Evolutionary conservation across 129 eudicot genomes (phyloP).

Genomic region (Arctium minus): DNA sequence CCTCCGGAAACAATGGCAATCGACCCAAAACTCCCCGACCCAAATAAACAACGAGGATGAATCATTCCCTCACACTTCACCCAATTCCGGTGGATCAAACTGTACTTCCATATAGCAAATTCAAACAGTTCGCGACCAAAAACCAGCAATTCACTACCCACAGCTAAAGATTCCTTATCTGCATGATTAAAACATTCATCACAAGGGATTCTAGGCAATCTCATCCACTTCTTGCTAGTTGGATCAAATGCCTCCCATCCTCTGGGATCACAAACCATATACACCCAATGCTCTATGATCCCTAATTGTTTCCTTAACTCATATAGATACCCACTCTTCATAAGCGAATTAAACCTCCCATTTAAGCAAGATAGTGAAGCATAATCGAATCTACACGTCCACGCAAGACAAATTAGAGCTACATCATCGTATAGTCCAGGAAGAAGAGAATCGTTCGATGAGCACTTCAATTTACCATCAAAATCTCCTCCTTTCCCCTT

Average conservation of each 20-base stretch:
- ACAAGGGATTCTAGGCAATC: conserved; percentile 57
- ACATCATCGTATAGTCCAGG: conserved; percentile 73
- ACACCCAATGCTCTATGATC: conserved; percentile 72
- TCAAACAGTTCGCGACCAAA: conserved; percentile 68
- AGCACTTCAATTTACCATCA: conserved; percentile 28
- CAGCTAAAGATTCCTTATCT: conserved; percentile 64
- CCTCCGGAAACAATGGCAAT: conserved; percentile 80
- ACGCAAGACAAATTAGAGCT: conserved; percentile 57
- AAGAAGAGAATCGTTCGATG: conserved; percentile 43
- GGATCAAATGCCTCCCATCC: conserved; percentile 82
- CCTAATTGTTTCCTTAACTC: conserved; percentile 54
- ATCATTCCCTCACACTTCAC: conserved; percentile 57
- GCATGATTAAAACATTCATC: conserved; percentile 63
- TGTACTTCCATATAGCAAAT: conserved; percentile 65
- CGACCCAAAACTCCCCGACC: conserved; percentile 53
- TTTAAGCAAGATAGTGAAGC: conserved; percentile 54
- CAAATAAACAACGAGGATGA: conserved; percentile 66
- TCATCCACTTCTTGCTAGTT: conserved; percentile 49
- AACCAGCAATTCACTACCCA: conserved; percentile 57
- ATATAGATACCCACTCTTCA: conserved; percentile 54
- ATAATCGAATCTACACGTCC: conserved; percentile 57
- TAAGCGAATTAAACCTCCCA: conserved; percentile 37
- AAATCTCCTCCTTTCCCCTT: conserved; percentile 22
- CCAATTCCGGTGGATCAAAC: conserved; percentile 41
- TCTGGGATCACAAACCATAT: conserved; percentile 71